Conservation (phyloP, 768 basidiomycete species). For the Rhizopogon vesiculosus region DNA sequence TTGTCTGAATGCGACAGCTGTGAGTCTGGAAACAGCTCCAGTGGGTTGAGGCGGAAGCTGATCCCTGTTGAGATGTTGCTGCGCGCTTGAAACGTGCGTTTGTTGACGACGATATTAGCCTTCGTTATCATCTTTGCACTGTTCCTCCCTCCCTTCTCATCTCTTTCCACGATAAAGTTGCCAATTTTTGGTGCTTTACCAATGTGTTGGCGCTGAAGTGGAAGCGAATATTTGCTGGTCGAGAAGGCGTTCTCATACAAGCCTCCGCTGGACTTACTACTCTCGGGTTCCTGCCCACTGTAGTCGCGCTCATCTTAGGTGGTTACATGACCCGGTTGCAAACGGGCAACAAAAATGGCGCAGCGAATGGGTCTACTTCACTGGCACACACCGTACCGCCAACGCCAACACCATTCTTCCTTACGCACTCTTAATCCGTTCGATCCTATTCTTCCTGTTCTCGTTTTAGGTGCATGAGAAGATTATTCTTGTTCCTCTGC, state of each 20-base stretch:
- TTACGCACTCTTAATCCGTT: constrained; percentile 73
- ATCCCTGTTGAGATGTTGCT: no score
- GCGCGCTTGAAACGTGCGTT: no score
- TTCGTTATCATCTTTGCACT: constrained; percentile 75
- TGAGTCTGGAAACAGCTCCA: no score
- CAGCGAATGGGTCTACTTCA: neutral
- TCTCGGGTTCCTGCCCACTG: constrained; percentile 64
- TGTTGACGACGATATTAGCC: constrained; percentile 50
- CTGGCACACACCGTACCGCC: neutral
- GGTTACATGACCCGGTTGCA: constrained; percentile 27
- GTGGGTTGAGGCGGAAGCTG: no score
- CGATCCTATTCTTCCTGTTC: constrained; percentile 93
- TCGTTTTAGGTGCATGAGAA: constrained; percentile 98
- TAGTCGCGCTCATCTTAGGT: constrained; percentile 38
- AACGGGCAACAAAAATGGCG: neutral
- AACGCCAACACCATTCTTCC: constrained; percentile 54
- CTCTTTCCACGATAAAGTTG: constrained; percentile 67
- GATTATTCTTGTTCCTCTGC: constrained; percentile 78
- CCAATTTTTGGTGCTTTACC: constrained; percentile 95
- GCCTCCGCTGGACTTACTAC: constrained; percentile 65
- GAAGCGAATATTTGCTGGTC: constrained; percentile 38
- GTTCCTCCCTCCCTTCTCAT: constrained; percentile 68
- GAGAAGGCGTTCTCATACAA: constrained; percentile 51
- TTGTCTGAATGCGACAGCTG: no score
- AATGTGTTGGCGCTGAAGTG: constrained; percentile 84